Conservation (phyloP, 306 rosid genomes). For the Nissolia schottii region DNA sequence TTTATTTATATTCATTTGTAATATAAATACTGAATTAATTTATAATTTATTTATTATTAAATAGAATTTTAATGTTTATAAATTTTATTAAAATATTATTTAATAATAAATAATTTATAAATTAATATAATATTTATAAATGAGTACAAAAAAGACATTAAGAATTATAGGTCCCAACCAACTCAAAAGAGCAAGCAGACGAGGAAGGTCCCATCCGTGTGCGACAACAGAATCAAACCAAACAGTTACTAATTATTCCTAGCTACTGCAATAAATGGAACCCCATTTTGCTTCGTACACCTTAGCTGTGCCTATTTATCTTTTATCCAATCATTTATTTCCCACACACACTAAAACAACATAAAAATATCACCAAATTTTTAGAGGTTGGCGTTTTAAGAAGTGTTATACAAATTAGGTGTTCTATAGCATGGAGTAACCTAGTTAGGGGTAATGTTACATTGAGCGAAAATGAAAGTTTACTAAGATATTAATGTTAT, state of each 20-base stretch:
- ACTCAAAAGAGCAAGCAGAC: conserved; percentile 1
- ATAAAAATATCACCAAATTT: neutral
- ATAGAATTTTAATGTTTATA: too few relatives aligned
- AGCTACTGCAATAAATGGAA: conserved; percentile 20
- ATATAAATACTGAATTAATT: too few relatives aligned
- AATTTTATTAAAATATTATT: too few relatives aligned
- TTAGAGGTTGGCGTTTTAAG: conserved; percentile 14
- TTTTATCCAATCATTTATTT: conserved; percentile 17
- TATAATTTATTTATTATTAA: too few relatives aligned
- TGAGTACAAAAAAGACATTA: too few relatives aligned
- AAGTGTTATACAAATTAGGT: conserved; percentile 15
- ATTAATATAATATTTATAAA: too few relatives aligned
- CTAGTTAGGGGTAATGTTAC: neutral
- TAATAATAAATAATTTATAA: too few relatives aligned
- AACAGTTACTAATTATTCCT: neutral
- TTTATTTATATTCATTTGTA: too few relatives aligned
- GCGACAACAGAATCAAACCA: conserved; percentile 33
- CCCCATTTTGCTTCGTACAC: conserved; percentile 24
- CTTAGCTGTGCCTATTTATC: conserved; percentile 9
- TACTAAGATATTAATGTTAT: too few relatives aligned
- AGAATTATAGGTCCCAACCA: conserved; percentile 14
- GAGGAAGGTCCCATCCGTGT: conserved; percentile 24
- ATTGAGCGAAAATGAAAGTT: neutral
- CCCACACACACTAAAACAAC: neutral
- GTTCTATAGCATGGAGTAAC: neutral